Evolutionary conservation across 192 early-diverging fungal species (phyloP), one percentile per base, ranked within the genome.

Genomic region (Haplosporangium gracile): DNA sequence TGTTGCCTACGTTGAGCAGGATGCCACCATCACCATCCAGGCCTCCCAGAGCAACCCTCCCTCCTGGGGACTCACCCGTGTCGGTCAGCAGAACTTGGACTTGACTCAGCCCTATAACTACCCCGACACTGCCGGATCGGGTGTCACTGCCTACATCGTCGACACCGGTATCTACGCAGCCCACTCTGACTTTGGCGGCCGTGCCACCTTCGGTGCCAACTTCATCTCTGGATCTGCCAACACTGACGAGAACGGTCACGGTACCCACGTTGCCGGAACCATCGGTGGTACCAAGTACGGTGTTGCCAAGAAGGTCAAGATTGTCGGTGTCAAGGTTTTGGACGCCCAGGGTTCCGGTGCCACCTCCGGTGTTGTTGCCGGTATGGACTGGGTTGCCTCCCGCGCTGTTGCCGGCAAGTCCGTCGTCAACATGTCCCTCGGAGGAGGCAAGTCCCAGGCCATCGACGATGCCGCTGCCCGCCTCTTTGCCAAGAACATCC

Each of bases 341-440:
- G n/a, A n/a, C n/a, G n/a, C n/a, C n/a, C n/a, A n/a, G n/a, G n/a
- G n/a, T n/a, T 85, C 88, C 34, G 94, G 94, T 10, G 71, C 90
- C 8, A 90, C 73, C 68, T 76, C 88, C 39, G 86, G 82, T 70
- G 69, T 95, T 36, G 91, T 90, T 51, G 98, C 92, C 81, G 97
- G 97, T 79, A 95, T 98, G 68, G 95, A 97, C 86, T 98, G 98
- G 91, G 92, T 93, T 74, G 95, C 94, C 9, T 77, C 92, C 36
- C 81, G 94, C 49, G 95, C 97, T 13, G 95, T 95, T n/a, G 94
- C 98, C 89, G 98, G 97, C 89, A 97, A 98, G 38, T 88, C 93
- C 6, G 79, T 94, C 13, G 88, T 93, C 69, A 95, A 94, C 83
- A 82, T 95, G 81, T 90, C 89, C 3, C 87, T 95, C 11, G 92